Evolutionary conservation across 2,329 filamentous ascomycete species (phyloP).

Genomic region (Fusarium virguliforme): DNA sequence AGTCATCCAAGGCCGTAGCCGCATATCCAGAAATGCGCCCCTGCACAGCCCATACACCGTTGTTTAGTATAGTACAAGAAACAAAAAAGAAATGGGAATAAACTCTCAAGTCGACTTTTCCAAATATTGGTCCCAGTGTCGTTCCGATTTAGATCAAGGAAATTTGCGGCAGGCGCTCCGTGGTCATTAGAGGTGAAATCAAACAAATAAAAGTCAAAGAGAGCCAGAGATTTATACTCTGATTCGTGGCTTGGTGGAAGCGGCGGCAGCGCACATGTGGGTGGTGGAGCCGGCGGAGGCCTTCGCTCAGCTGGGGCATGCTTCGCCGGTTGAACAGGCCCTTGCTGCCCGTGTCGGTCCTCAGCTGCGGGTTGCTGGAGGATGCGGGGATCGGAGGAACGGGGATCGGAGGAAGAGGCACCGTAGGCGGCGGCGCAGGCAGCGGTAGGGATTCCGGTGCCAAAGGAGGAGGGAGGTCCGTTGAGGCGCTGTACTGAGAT

Average conservation of each 20-base stretch:
- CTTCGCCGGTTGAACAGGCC: constrained; percentile 61
- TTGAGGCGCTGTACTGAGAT: constrained; percentile 43
- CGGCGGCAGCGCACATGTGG: constrained; percentile 70
- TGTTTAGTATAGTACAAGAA: constrained; percentile 43
- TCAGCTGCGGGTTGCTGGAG: constrained; percentile 44
- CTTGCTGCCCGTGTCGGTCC: constrained; percentile 44
- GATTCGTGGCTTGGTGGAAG: constrained; percentile 58
- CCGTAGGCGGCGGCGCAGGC: constrained; percentile 52
- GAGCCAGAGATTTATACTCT: constrained; percentile 32
- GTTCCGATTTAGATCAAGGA: constrained; percentile 30
- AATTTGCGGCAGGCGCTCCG: constrained; percentile 35
- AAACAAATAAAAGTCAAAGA: constrained; percentile 26
- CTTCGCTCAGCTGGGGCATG: constrained; percentile 67
- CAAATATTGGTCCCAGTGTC: constrained; percentile 30
- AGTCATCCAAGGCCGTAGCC: constrained; percentile 44
- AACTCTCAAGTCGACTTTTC: constrained; percentile 40
- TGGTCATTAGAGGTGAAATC: constrained; percentile 37
- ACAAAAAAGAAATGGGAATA: constrained; percentile 10
- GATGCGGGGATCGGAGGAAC: constrained; percentile 54
- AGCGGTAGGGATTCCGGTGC: constrained; percentile 46
- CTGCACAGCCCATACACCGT: constrained; percentile 22
- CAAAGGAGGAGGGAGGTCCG: constrained; percentile 49
- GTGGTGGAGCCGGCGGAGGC: constrained; percentile 69
- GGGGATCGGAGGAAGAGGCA: constrained; percentile 55
- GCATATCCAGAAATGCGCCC: constrained; percentile 40